These are phyloP conservation scores for Blakeslea trispora DNA, from an alignment of 371 early-diverging fungal species.

Conservation along the genomic window DNA sequence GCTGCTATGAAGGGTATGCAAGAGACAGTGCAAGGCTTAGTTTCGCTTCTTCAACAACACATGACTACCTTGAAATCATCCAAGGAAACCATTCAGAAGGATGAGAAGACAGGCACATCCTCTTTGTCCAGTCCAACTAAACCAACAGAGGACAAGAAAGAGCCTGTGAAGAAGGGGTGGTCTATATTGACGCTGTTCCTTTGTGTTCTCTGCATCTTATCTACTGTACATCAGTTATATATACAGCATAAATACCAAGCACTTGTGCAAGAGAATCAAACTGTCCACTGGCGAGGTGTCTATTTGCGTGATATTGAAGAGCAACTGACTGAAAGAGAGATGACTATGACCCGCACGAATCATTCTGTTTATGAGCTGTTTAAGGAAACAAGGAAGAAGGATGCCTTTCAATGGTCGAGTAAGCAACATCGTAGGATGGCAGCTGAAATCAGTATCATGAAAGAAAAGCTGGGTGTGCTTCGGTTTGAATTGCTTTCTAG, in stretches of 20 bases:
- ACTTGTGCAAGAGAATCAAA: background rate
- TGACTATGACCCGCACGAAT: slow-evolving; percentile 15
- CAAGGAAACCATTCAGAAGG: background rate
- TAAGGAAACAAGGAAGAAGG: slow-evolving; percentile 14
- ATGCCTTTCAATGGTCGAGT: slow-evolving; percentile 27
- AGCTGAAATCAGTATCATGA: slow-evolving; percentile 46
- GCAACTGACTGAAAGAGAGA: slow-evolving; percentile 12
- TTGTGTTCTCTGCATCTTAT: slow-evolving; percentile 7
- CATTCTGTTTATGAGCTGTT: slow-evolving; percentile 23
- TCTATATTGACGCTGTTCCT: background rate
- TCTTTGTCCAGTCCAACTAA: too few relatives aligned
- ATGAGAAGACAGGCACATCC: too few relatives aligned
- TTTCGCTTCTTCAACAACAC: slow-evolving; percentile 35
- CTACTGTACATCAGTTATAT: slow-evolving; percentile 13
- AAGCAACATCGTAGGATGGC: slow-evolving; percentile 51
- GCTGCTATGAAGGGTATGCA: slow-evolving; percentile 49
- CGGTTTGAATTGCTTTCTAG: slow-evolving; percentile 53
- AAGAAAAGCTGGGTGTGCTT: slow-evolving; percentile 52
- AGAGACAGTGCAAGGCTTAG: slow-evolving; percentile 34
- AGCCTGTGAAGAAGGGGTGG: background rate
- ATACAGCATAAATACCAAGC: slow-evolving; percentile 8
- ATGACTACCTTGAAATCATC: background rate
- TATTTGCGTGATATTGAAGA: slow-evolving; percentile 53
- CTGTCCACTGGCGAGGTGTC: slow-evolving; percentile 43
- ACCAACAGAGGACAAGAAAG: background rate